Evolutionary conservation across 139 green algal genomes (phyloP).

Genomic region (Klebsormidium nitens): DNA sequence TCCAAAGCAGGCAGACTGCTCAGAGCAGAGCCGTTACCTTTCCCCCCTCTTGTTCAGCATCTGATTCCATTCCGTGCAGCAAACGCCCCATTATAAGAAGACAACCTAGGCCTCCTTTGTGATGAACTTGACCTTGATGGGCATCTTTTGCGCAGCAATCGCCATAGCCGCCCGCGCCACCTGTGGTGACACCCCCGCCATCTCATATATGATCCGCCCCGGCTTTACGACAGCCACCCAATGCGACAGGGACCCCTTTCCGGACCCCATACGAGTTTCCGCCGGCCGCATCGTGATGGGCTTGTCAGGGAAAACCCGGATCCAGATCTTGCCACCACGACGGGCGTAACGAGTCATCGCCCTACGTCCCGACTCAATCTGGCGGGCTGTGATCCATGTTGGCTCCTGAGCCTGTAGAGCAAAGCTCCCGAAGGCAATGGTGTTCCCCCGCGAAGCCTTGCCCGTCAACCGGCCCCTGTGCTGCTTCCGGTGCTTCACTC

Average conservation of each 20-base stretch:
- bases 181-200: conserved; percentile 47
- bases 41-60: no score
- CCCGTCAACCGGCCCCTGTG: no score
- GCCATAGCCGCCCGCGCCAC: no score
- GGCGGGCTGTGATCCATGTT: conserved; percentile 49
- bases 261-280: conserved; percentile 56
- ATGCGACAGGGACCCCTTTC: conserved; percentile 55
- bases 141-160: no score
- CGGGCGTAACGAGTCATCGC: conserved; percentile 51
- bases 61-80: no score
- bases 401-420: conserved; percentile 53
- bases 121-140: no score
- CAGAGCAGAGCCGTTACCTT: no score
- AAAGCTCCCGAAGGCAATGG: conserved; percentile 57
- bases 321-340: conserved; percentile 51
- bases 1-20: no score
- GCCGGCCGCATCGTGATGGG: conserved; percentile 49
- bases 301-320: conserved; percentile 58
- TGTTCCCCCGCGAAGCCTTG: no score
- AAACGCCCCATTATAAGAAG: no score
- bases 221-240: conserved; percentile 58
- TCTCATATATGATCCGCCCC: conserved; percentile 59
- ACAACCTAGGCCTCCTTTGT: no score
- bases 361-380: conserved; percentile 51
- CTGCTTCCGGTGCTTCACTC: no score